These are phyloP conservation scores for Oryza meyeriana DNA, from an alignment of 176 grass and related monocot species.

Conservation along the genomic window DNA sequence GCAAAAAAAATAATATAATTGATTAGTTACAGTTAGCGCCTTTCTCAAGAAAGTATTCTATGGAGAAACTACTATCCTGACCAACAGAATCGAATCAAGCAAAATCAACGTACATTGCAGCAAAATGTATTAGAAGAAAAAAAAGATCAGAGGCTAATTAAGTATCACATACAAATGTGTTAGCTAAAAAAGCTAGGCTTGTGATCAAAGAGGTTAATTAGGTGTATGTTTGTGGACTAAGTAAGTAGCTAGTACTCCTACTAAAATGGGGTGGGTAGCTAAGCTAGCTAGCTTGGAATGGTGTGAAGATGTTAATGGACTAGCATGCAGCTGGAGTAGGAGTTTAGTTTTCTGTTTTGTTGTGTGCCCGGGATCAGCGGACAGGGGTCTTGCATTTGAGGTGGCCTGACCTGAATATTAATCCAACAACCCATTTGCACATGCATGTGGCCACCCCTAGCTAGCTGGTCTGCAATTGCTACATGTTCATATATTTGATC, in stretches of 20 bases:
- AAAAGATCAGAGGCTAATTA: background rate
- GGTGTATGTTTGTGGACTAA: background rate
- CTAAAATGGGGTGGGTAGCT: background rate
- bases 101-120: background rate
- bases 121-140: background rate
- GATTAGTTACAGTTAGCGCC: background rate
- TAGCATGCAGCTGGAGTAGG: background rate
- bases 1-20: background rate
- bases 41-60: background rate
- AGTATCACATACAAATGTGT: background rate
- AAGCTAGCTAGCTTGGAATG: background rate
- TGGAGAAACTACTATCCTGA: background rate
- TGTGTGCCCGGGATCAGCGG: constrained; percentile 49
- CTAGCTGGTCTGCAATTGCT: constrained; percentile 1
- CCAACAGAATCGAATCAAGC: background rate
- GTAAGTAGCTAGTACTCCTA: background rate
- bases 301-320: constrained; percentile 12
- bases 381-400: constrained; percentile 16
- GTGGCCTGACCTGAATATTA: background rate
- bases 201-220: constrained; percentile 31
- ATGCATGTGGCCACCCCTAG: constrained; percentile 39
- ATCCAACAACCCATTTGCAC: constrained; percentile 16
- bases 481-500: background rate
- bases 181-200: background rate
- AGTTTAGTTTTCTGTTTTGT: background rate